Evolutionary conservation across 2,329 filamentous ascomycete genomes (phyloP), one percentile per base, ranked within the genome.

Genomic region (Ceratocystis cubensis): DNA sequence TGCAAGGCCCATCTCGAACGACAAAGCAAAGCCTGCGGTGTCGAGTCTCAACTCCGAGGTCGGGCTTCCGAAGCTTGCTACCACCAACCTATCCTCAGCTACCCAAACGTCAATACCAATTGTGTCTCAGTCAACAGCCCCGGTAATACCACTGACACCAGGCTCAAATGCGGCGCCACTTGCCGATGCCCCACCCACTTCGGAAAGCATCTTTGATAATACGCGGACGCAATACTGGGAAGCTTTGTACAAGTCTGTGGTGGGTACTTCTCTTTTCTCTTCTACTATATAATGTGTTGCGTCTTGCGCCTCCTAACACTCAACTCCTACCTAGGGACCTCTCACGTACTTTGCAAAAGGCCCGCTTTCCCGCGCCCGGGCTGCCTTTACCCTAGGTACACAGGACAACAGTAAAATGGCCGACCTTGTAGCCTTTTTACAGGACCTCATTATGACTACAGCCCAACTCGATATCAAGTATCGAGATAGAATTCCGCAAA

Each of bases 301-400:
- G 6, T 25, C 10, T 17, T 4, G 37, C 37, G 13, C 8, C 17
- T 53, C 4, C 22, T 48, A 76, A 61, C 76, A 76, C 67, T 17
- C 20, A 6, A 3, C 1, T 28, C 13, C 10, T 22, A 10, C 41
- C 8, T 56, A 89, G 81, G 89, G 88, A 44, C 90, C 89, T 2
- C 77, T 93, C 66, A 89, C 89, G 67, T 94, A 92, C 74, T 92
- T 93, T 75, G 87, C 87, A 22, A 94, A 94, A 76, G 89, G 89
- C 0, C 88, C 89, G 1, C 77, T 94, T 22, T 89, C 89, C 57
- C 82, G 88, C 70, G 86, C 88, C 59, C 83, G 89, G 68, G 87
- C 86, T 61, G 82, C 85, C 15, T 90, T 90, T 69, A 83, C 86
- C 67, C 76, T 84, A 15, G 82, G 85, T 69, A 82, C 82, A 64